phyloP scores from a whole-genome alignment of 148 eudicot genomes.

The Rhododendron ferrugineum region DNA sequence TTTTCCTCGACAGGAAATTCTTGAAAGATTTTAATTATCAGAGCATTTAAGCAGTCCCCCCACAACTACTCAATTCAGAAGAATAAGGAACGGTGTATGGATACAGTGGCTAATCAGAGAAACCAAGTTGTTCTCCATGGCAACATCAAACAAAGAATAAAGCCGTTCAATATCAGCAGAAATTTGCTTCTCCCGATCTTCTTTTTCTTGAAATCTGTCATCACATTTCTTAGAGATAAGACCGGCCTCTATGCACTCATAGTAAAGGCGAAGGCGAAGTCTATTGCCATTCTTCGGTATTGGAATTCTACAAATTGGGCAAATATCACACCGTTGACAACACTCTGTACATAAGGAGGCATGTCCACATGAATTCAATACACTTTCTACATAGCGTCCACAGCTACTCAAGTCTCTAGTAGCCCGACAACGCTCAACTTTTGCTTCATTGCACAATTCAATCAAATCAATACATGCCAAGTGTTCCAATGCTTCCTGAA shows the following conservation, averaged over 20 bases:
- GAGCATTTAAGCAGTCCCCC: background rate
- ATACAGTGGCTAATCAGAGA: slow-evolving; percentile 96
- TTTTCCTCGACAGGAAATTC: background rate
- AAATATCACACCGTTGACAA: slow-evolving; percentile 76
- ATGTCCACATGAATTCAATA: slow-evolving; percentile 81
- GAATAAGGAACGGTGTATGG: slow-evolving; percentile 29
- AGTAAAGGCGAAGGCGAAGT: slow-evolving; percentile 78
- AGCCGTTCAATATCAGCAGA: slow-evolving; percentile 76
- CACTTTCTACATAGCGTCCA: slow-evolving; percentile 66
- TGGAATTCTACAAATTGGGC: slow-evolving; percentile 80
- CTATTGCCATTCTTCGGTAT: slow-evolving; percentile 49
- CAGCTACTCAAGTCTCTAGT: slow-evolving; percentile 93
- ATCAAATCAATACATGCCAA: slow-evolving; percentile 86
- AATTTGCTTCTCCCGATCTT: slow-evolving; percentile 41
- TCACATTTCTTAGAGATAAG: slow-evolving; percentile 66
- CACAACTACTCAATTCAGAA: background rate
- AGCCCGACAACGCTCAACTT: slow-evolving; percentile 91
- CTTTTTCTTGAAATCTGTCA: slow-evolving; percentile 58
- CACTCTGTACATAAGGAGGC: slow-evolving; percentile 96
- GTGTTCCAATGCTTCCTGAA: slow-evolving; percentile 78
- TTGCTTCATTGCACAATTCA: slow-evolving; percentile 87
- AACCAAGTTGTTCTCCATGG: slow-evolving; percentile 75
- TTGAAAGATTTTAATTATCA: background rate
- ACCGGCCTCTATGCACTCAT: slow-evolving; percentile 86
- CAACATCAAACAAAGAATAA: slow-evolving; percentile 86